Base-by-base conservation (phyloP, 2,329 filamentous ascomycete genomes). In the Claviceps sp. region DNA sequence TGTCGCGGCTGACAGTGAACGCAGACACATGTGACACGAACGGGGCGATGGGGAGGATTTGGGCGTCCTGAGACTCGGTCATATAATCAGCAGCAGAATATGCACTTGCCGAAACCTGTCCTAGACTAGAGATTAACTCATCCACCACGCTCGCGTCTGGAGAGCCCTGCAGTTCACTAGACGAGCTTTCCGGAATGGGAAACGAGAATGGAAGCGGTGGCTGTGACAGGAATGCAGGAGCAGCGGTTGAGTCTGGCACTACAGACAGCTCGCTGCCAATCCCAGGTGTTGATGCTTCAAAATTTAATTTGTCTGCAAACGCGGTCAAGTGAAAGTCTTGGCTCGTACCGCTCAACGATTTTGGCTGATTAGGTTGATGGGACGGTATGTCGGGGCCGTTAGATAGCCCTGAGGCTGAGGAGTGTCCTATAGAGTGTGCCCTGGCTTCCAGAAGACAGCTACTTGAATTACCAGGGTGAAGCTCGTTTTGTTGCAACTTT, bases 31-130 rank as follows among this genome's bases (percentile, higher is more conserved):
- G 55, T 18, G 52, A 51, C 9, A 57, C 52, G 9, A 60, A 60
- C 1, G 43, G 37, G 18, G 47, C n/a, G 3, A 43, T 49, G 34
- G 45, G 47, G 16, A 61, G 41, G n/a, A 61, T 46, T 47, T 66
- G 65, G 42, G 63, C 61, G 51, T 60, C 64, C 53, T 63, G 65
- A 42, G 57, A 61, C 46, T 57, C 58, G 37, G 53, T 47, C 18
- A 11, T 8, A 48, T 22, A 26, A 24, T 26, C 45, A 11, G 41
- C 36, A n/a, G 18, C 42, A 5, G 24, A 34, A 36, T 18, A 14
- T 9, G 20, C 49, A 26, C 24, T 43, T 6, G 41, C 36, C 8
- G 48, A 50, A 11, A 22, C 42, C 13, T 48, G 47, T 1, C 26
- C 52, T 16, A 47, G 45, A 18, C 40, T 24, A 11, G 52, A 43